phyloP scores from a whole-genome alignment of 495 filamentous ascomycete genomes.

The Penicillium herquei region DNA sequence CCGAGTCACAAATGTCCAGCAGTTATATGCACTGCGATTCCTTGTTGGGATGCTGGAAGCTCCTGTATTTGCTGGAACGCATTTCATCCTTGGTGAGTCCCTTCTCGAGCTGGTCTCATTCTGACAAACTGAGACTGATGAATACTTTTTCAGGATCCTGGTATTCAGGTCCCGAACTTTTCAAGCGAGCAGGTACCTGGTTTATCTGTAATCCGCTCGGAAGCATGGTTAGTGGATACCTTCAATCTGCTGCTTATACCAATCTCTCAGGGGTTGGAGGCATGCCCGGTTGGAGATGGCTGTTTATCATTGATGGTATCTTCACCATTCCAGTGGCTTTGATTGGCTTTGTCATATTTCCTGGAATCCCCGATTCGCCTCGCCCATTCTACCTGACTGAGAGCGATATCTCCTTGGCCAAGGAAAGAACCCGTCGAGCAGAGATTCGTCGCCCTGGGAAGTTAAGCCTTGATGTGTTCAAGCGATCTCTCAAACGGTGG shows the following conservation, averaged over 20 bases:
- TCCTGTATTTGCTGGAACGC: slow-evolving; percentile 44
- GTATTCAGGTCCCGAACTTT: slow-evolving; percentile 40
- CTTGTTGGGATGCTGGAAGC: slow-evolving; percentile 49
- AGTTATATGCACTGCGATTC: slow-evolving; percentile 52
- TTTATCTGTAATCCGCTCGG: slow-evolving; percentile 38
- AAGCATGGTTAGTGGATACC: slow-evolving; percentile 39
- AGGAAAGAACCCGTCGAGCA: slow-evolving; percentile 26
- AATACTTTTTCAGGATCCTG: slow-evolving; percentile 28
- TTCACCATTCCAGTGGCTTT: slow-evolving; percentile 50
- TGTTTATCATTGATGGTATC: slow-evolving; percentile 50
- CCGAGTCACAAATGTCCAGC: slow-evolving; percentile 27
- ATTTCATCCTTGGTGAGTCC: slow-evolving; percentile 36
- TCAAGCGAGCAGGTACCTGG: slow-evolving; percentile 38
- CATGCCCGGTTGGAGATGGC: slow-evolving; percentile 49
- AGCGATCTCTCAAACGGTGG: slow-evolving; percentile 41
- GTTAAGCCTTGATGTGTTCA: slow-evolving; percentile 39
- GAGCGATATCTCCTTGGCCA: slow-evolving; percentile 36
- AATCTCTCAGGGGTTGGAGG: slow-evolving; percentile 43
- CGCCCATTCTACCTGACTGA: slow-evolving; percentile 40
- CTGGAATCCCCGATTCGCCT: slow-evolving; percentile 47
- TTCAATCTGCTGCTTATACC: slow-evolving; percentile 48
- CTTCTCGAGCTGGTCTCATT: neutral
- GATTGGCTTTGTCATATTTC: slow-evolving; percentile 44
- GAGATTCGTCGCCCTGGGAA: slow-evolving; percentile 36
- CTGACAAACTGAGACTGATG: neutral